Conservation (phyloP, 768 basidiomycete species). For the Terana coerulea region DNA sequence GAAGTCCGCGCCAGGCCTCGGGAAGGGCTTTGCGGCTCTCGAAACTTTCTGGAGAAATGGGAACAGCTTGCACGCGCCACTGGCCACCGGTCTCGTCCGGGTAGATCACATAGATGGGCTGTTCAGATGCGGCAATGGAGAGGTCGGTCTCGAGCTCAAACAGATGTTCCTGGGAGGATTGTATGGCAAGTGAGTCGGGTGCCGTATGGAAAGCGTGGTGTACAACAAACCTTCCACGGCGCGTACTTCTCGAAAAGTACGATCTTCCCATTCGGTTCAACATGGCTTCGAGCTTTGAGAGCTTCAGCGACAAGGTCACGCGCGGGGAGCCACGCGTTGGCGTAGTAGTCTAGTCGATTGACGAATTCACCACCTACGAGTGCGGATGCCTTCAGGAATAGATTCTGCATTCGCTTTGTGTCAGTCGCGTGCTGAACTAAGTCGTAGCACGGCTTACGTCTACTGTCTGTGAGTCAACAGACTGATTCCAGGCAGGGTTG, state of each 20-base stretch:
- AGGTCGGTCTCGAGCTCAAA: constrained; percentile 77
- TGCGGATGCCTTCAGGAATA: constrained; percentile 74
- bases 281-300: constrained; percentile 46
- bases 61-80: constrained; percentile 95
- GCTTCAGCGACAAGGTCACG: constrained; percentile 71
- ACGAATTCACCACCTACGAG: constrained; percentile 87
- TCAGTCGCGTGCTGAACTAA: not conserved
- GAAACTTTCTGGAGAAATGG: constrained; percentile 78
- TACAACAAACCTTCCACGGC: constrained; percentile 86
- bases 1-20: constrained; percentile 87
- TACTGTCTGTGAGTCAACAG: constrained; percentile 54
- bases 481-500: constrained; percentile 93
- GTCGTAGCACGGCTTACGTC: constrained; percentile 54
- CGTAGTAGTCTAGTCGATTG: constrained; percentile 73
- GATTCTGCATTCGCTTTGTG: constrained; percentile 39
- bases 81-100: constrained; percentile 71
- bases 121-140: constrained; percentile 37
- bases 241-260: constrained; percentile 75
- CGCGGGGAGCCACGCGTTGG: constrained; percentile 90
- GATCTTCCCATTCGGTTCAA: constrained; percentile 71
- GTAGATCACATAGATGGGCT: constrained; percentile 84
- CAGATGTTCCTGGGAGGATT: constrained; percentile 68
- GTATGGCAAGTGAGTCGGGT: constrained; percentile 4
- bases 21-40: constrained; percentile 90
- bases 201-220: not conserved